phyloP scores from a whole-genome alignment of 345 rosid genomes.

The Turnera subulata region DNA sequence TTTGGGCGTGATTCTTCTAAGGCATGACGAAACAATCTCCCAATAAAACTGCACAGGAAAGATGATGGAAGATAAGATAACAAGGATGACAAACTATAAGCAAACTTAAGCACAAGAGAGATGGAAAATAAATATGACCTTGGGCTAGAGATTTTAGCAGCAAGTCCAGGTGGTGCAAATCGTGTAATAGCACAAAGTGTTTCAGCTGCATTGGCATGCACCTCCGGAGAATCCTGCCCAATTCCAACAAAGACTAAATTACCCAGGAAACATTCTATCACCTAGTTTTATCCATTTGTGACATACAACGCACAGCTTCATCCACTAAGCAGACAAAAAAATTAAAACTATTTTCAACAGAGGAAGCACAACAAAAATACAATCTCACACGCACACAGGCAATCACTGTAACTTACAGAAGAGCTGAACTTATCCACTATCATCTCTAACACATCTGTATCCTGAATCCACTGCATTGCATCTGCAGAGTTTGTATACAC shows the following conservation, averaged over 20 bases:
- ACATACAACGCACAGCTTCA: too few relatives aligned
- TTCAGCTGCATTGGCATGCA: constrained; percentile 95
- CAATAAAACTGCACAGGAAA: constrained; percentile 58
- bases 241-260: not conserved
- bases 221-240: constrained; percentile 80
- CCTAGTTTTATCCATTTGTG: too few relatives aligned
- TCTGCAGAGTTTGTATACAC: constrained; percentile 63
- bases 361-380: too few relatives aligned
- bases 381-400: too few relatives aligned
- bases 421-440: constrained; percentile 88
- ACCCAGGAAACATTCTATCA: too few relatives aligned
- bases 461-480: constrained; percentile 85
- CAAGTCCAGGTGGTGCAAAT: constrained; percentile 80
- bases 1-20: constrained; percentile 84
- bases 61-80: constrained; percentile 7
- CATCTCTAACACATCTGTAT: constrained; percentile 81
- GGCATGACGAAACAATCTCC: constrained; percentile 73
- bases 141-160: constrained; percentile 73
- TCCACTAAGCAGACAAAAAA: too few relatives aligned
- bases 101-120: not conserved
- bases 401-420: constrained; percentile 52
- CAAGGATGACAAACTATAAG: constrained; percentile 1
- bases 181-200: constrained; percentile 77
- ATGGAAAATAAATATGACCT: constrained; percentile 31
- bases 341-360: too few relatives aligned